phyloP scores from a whole-genome alignment of 2,329 filamentous ascomycete genomes.

The Cyphellophora attinorum region DNA sequence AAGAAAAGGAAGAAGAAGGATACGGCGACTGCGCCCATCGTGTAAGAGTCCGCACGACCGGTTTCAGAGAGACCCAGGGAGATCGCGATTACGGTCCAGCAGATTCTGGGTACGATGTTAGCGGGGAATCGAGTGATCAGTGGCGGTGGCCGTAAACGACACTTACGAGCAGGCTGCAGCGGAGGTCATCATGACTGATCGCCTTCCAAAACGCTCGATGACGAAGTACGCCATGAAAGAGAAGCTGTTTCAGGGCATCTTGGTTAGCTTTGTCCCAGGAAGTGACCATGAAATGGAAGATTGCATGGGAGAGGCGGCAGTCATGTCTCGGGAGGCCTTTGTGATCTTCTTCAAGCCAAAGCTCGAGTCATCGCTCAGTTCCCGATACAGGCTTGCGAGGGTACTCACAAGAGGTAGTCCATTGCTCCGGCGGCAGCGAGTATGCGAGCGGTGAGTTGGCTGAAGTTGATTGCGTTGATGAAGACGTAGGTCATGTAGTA shows the following conservation, averaged over 20 bases:
- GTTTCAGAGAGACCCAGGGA: conserved; percentile 30
- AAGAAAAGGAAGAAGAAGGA: conserved; percentile 36
- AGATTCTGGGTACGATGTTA: too few species aligned
- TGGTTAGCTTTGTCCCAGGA: too few species aligned
- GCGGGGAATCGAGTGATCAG: too few species aligned
- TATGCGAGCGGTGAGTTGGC: conserved; percentile 29
- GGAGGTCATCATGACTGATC: conserved; percentile 39
- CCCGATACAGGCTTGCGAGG: too few species aligned
- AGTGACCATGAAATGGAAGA: too few species aligned
- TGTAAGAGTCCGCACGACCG: conserved; percentile 30
- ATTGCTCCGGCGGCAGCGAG: conserved; percentile 37
- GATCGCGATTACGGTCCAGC: conserved; percentile 40
- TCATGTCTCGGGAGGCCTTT: too few species aligned
- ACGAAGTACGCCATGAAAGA: conserved; percentile 34
- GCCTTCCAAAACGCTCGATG: conserved; percentile 39
- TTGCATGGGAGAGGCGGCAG: too few species aligned
- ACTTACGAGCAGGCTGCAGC: conserved; percentile 40
- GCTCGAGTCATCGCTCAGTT: too few species aligned
- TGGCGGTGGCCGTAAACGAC: too few species aligned
- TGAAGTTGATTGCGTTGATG: conserved; percentile 31
- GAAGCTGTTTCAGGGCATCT: too few species aligned
- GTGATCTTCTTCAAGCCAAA: too few species aligned
- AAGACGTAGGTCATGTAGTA: conserved; percentile 33
- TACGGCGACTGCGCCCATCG: conserved; percentile 38
- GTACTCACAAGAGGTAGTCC: conserved; percentile 38